A percentile compares a stretch with the other conserved stretches of the same genome.
These are phyloP conservation scores for Xylaria sp. DNA, from an alignment of 2,329 filamentous ascomycete species.

Conservation along the genomic window DNA sequence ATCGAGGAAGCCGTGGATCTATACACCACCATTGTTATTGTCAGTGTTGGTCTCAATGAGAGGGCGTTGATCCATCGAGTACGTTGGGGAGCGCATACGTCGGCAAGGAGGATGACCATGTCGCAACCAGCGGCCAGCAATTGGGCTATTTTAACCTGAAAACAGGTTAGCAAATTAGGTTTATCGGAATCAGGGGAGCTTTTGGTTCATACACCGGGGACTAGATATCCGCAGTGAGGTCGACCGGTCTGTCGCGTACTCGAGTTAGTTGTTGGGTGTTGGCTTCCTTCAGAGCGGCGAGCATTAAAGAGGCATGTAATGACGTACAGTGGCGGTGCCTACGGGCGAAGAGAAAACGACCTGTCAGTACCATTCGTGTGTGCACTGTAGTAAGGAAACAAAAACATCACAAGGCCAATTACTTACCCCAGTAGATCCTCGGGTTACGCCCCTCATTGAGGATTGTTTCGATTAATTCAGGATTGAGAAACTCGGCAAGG, in stretches of 20 bases:
- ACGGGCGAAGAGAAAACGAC: constrained; percentile 1
- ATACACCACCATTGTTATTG: not conserved
- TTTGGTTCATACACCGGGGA: constrained; percentile 68
- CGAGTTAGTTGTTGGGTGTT: constrained; percentile 7
- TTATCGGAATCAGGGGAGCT: not conserved
- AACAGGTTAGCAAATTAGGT: too few species aligned
- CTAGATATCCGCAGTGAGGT: constrained; percentile 89
- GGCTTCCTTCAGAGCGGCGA: not conserved
- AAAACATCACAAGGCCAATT: not conserved
- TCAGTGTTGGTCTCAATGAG: not conserved
- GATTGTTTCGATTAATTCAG: constrained; percentile 80
- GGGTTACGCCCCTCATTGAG: constrained; percentile 72
- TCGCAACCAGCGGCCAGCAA: constrained; percentile 84
- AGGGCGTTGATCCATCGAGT: not conserved
- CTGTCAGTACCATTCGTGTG: constrained; percentile 15
- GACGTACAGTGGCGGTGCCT: constrained; percentile 73
- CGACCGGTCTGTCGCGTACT: constrained; percentile 63
- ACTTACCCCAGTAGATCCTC: constrained; percentile 80
- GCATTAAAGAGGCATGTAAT: constrained; percentile 35
- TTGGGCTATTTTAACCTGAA: constrained; percentile 82
- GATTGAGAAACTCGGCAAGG: constrained; percentile 80
- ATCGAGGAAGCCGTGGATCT: constrained; percentile 73
- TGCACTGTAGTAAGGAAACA: not conserved
- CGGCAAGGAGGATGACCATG: constrained; percentile 77
- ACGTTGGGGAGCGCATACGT: constrained; percentile 49